Evolutionary conservation across 306 rosid species (phyloP).

Genomic region (Morella rubra): DNA sequence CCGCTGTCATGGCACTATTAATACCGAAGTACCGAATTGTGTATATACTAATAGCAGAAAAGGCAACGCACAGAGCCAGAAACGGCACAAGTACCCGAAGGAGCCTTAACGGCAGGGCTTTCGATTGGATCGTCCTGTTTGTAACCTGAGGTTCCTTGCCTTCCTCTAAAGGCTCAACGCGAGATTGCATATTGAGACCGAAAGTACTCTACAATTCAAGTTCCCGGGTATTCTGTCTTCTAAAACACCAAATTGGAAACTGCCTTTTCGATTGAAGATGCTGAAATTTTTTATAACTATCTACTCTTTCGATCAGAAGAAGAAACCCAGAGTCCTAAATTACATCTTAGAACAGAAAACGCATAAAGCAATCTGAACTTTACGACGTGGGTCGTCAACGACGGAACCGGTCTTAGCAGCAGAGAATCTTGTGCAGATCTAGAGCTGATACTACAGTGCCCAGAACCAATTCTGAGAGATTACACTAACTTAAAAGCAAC

Average conservation of each 20-base stretch:
- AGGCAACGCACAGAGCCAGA: constrained; percentile 57
- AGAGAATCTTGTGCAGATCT: constrained; percentile 36
- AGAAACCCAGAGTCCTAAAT: not conserved
- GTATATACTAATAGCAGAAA: constrained; percentile 67
- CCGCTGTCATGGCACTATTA: constrained; percentile 43
- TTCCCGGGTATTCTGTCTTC: constrained; percentile 13
- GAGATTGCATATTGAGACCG: constrained; percentile 59
- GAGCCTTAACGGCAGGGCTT: constrained; percentile 62
- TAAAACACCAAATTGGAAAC: not conserved
- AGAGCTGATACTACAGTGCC: constrained; percentile 12
- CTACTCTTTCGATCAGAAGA: not conserved
- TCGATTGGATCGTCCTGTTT: constrained; percentile 48
- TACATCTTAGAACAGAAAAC: not conserved
- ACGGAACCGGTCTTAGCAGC: constrained; percentile 9
- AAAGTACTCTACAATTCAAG: constrained; percentile 21
- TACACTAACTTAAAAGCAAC: not conserved
- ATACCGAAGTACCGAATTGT: constrained; percentile 75
- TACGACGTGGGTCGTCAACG: constrained; percentile 10
- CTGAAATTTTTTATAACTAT: not conserved
- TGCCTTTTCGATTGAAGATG: not conserved
- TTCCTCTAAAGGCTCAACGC: constrained; percentile 69
- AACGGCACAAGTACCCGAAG: constrained; percentile 61
- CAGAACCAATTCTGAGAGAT: constrained; percentile 26
- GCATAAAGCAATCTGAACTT: not conserved
- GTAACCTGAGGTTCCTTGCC: constrained; percentile 50